Evolutionary conservation across 164 flowering plant species (phyloP).

Genomic region (Echeveria elegans): DNA sequence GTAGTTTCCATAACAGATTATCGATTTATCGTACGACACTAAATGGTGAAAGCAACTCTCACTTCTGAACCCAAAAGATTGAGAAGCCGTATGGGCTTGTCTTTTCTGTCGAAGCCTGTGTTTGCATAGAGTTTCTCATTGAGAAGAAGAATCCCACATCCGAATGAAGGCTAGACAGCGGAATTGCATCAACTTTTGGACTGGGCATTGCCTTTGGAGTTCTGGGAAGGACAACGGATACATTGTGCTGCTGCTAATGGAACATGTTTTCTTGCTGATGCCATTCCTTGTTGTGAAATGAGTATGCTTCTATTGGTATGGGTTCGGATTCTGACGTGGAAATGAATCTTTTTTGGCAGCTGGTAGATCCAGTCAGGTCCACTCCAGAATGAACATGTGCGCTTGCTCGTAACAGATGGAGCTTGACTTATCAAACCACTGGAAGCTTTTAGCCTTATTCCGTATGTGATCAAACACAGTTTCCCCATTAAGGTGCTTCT

Average conservation of each 20-base stretch:
- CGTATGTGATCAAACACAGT: slow-evolving; percentile 46
- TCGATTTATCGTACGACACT: no score
- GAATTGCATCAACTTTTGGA: neutral
- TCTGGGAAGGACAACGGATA: neutral
- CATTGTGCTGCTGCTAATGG: slow-evolving; percentile 1
- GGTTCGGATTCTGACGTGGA: slow-evolving; percentile 17
- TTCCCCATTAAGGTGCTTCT: slow-evolving; percentile 20
- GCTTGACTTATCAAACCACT: slow-evolving; percentile 19
- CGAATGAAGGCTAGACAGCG: slow-evolving; percentile 15
- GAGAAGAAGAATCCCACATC: slow-evolving; percentile 14
- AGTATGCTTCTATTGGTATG: slow-evolving; percentile 12
- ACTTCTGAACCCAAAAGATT: slow-evolving; percentile 60
- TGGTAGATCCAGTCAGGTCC: slow-evolving; percentile 13
- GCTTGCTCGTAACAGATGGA: slow-evolving; percentile 11
- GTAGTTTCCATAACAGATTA: no score
- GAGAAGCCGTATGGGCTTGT: slow-evolving; percentile 21
- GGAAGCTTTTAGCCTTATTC: slow-evolving; percentile 40
- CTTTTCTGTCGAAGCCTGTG: slow-evolving; percentile 17
- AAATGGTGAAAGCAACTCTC: no score
- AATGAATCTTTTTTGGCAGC: slow-evolving; percentile 13
- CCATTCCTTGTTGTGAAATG: slow-evolving; percentile 1
- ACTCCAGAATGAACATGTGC: slow-evolving; percentile 11
- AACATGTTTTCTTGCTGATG: neutral
- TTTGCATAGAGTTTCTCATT: slow-evolving; percentile 13
- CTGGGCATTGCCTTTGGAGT: neutral